Conservation (phyloP, 2,329 filamentous ascomycete genomes). For the Microthyrium microscopicum region DNA sequence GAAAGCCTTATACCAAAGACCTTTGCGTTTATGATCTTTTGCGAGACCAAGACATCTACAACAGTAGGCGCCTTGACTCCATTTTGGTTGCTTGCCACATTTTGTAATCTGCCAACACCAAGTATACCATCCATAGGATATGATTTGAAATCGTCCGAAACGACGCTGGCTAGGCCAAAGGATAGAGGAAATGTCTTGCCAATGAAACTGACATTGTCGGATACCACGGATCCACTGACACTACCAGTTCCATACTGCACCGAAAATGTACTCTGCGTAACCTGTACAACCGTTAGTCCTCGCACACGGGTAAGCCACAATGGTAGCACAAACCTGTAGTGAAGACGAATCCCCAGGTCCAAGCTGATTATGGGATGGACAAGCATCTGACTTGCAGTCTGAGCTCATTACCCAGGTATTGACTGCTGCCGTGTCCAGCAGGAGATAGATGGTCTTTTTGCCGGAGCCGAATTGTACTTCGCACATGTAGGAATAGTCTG, state of each 20-base stretch:
- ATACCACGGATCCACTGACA: slow-evolving; percentile 47
- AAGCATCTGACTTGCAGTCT: slow-evolving; percentile 49
- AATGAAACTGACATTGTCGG: slow-evolving; percentile 51
- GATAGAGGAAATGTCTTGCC: slow-evolving; percentile 45
- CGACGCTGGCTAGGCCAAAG: slow-evolving; percentile 57
- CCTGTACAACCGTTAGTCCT: too few relatives aligned
- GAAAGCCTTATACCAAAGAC: slow-evolving; percentile 57
- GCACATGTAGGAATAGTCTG: slow-evolving; percentile 38
- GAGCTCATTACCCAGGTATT: slow-evolving; percentile 75
- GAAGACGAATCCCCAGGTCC: slow-evolving; percentile 48
- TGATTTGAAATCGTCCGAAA: slow-evolving; percentile 55
- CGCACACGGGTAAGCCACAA: neutral
- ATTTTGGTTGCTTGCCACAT: slow-evolving; percentile 16
- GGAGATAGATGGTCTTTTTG: slow-evolving; percentile 33
- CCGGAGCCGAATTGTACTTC: slow-evolving; percentile 32
- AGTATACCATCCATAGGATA: slow-evolving; percentile 84
- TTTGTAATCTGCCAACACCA: slow-evolving; percentile 33
- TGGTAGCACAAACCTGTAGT: slow-evolving; percentile 24
- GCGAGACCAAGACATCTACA: slow-evolving; percentile 41
- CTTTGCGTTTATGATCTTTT: slow-evolving; percentile 44
- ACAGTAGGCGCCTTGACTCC: slow-evolving; percentile 43
- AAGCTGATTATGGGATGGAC: slow-evolving; percentile 53
- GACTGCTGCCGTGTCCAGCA: slow-evolving; percentile 37
- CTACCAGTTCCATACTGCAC: slow-evolving; percentile 65
- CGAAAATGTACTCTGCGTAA: slow-evolving; percentile 30